Evolutionary conservation across 208 protist species (phyloP).

Genomic region (Naegleria gruberi): DNA sequence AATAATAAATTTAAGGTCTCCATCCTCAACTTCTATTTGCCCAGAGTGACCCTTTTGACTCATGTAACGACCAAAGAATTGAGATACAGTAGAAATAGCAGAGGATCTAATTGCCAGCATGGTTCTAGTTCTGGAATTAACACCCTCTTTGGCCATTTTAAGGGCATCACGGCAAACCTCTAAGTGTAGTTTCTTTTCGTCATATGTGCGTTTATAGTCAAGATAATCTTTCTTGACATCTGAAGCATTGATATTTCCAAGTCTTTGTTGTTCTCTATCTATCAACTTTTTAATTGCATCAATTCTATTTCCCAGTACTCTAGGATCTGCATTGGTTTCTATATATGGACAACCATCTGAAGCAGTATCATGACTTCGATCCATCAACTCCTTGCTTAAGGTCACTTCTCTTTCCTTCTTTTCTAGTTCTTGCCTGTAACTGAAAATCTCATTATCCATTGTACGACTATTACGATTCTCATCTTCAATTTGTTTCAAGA

Average conservation of each 20-base stretch:
- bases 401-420: too few relatives aligned
- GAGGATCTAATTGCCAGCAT: not conserved
- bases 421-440: too few relatives aligned
- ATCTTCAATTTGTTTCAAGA: too few relatives aligned
- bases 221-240: not conserved
- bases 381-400: too few relatives aligned
- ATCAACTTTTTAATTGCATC: not conserved
- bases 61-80: not conserved
- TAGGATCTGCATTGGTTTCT: too few relatives aligned
- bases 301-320: not conserved
- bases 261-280: not conserved
- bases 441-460: too few relatives aligned
- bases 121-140: not conserved
- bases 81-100: not conserved
- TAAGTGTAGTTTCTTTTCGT: not conserved
- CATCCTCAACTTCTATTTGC: not conserved
- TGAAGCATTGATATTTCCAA: not conserved
- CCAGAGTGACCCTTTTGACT: slow-evolving; percentile 10
- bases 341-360: too few relatives aligned
- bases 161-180: not conserved
- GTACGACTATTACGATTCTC: too few relatives aligned
- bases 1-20: not conserved
- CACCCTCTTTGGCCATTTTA: not conserved
- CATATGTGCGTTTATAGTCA: not conserved
- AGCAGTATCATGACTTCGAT: too few relatives aligned